Evolutionary conservation across 2,329 filamentous ascomycete genomes (phyloP).

Genomic region (Diaporthe citriasiana): DNA sequence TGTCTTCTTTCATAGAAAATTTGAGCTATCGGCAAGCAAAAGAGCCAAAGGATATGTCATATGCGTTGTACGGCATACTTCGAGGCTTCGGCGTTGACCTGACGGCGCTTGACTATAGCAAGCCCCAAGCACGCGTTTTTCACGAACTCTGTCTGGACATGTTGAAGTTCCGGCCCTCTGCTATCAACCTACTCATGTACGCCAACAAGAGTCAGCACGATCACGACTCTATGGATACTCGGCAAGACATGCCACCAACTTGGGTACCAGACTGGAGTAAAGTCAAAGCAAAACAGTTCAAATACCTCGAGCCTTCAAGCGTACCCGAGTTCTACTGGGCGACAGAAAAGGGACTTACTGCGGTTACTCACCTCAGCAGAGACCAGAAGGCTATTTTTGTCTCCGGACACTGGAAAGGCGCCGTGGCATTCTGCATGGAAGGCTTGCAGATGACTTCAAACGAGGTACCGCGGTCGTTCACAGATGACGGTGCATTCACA

Average conservation of each 20-base stretch:
- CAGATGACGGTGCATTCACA: neutral
- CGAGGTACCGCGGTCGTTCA: neutral
- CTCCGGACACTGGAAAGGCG: neutral
- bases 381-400: neutral
- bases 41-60: constrained; percentile 6
- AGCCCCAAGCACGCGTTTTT: neutral
- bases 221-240: neutral
- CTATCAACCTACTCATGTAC: neutral
- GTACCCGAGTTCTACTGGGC: neutral
- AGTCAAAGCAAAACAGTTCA: neutral
- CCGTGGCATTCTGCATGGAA: neutral
- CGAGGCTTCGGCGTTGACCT: neutral
- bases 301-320: neutral
- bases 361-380: neutral
- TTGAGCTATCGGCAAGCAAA: neutral
- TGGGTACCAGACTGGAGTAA: constrained; percentile 10
- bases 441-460: neutral
- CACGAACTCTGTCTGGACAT: constrained; percentile 16
- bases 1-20: neutral
- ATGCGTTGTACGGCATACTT: neutral
- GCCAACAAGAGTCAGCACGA: neutral
- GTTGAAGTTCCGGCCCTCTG: neutral
- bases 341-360: neutral
- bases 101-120: neutral
- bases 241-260: neutral